These are phyloP conservation scores for Fallopia convolvulus DNA, from an alignment of 148 eudicot genomes.

Conservation along the genomic window DNA sequence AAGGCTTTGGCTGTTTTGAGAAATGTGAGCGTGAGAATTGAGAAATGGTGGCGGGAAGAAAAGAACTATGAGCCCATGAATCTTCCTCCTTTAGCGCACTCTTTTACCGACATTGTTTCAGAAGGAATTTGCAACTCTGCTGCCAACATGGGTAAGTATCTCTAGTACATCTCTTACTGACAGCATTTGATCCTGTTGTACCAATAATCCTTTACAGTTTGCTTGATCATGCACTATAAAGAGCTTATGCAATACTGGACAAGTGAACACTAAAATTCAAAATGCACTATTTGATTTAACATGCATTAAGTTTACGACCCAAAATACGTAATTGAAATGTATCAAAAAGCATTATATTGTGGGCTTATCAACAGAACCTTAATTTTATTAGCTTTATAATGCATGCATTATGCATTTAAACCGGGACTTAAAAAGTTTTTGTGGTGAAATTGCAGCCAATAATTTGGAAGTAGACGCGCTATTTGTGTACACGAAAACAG, in stretches of 20 bases:
- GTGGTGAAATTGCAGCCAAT: constrained; percentile 52
- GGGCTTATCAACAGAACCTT: background rate
- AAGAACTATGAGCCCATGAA: constrained; percentile 54
- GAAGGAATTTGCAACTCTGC: constrained; percentile 90
- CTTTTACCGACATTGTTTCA: constrained; percentile 54
- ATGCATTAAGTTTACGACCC: no score
- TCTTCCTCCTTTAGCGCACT: constrained; percentile 50
- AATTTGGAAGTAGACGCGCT: constrained; percentile 87
- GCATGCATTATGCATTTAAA: background rate
- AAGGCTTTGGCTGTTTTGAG: constrained; percentile 84
- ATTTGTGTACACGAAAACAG: constrained; percentile 79
- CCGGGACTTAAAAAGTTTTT: background rate
- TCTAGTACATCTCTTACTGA: no score
- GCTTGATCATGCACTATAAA: no score
- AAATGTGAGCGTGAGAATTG: constrained; percentile 90
- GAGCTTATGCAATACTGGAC: no score
- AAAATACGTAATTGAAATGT: no score
- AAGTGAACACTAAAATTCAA: no score
- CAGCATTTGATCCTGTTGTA: no score
- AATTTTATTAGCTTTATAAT: no score
- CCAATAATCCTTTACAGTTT: no score
- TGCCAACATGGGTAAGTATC: constrained; percentile 70
- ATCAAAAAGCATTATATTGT: no score
- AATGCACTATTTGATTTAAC: no score
- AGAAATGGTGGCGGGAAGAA: constrained; percentile 95